These are phyloP conservation scores for Angophora floribunda DNA, from an alignment of 345 rosid genomes.

Conservation along the genomic window DNA sequence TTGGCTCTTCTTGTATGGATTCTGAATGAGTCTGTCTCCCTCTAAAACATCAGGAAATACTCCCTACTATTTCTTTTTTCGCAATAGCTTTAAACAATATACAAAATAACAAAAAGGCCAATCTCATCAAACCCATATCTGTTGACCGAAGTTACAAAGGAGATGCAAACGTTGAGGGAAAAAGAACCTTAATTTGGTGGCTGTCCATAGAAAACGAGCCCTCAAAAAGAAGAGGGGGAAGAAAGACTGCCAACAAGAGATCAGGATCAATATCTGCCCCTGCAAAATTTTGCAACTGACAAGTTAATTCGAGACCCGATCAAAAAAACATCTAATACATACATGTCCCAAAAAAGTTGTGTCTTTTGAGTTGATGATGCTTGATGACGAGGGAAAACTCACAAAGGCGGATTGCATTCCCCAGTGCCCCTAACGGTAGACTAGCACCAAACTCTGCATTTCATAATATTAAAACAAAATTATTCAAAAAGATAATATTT, in stretches of 20 bases:
- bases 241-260: conserved; percentile 75
- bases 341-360: not conserved
- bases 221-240: conserved; percentile 88
- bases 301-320: not conserved
- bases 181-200: conserved; percentile 78
- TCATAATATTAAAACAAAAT: not conserved
- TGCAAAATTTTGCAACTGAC: conserved; percentile 8
- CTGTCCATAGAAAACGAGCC: conserved; percentile 83
- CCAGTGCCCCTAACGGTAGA: conserved; percentile 58
- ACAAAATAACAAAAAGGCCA: not conserved
- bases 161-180: not conserved
- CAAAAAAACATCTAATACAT: not conserved
- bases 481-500: not conserved
- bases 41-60: not conserved
- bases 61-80: not conserved
- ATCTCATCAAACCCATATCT: not conserved
- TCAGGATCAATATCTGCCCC: conserved; percentile 78
- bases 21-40: not conserved
- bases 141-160: not conserved
- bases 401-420: conserved; percentile 83
- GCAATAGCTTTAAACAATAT: not conserved
- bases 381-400: conserved; percentile 14
- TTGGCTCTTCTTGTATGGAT: not conserved
- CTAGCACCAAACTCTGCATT: conserved; percentile 69
- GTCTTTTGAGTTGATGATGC: not conserved